phyloP scores from a whole-genome alignment of 257 asterid genomes.

The Anisodus tanguticus region DNA sequence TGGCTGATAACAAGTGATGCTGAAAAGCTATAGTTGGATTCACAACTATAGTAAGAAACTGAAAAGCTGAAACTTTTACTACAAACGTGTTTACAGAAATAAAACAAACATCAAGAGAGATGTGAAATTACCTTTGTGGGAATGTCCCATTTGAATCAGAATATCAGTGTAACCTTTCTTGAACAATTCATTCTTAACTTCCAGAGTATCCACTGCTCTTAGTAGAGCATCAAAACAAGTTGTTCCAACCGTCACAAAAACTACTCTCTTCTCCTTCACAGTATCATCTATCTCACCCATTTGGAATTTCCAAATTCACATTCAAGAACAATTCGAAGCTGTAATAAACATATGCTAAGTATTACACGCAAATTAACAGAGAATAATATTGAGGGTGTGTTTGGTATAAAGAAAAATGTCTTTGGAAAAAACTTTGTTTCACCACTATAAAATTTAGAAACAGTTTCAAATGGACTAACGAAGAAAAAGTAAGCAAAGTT shows the following conservation, averaged over 20 bases:
- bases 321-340: conserved; percentile 8
- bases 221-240: conserved; percentile 89
- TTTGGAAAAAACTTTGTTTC: no score
- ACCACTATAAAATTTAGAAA: no score
- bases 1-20: conserved; percentile 95
- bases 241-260: conserved; percentile 92
- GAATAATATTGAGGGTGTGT: neutral
- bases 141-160: conserved; percentile 81
- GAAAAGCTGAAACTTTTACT: neutral
- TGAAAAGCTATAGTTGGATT: conserved; percentile 26
- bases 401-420: neutral
- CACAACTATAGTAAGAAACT: neutral
- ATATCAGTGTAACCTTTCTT: conserved; percentile 76
- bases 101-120: neutral
- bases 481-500: no score
- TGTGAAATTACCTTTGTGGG: conserved; percentile 67
- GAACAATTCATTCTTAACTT: conserved; percentile 67
- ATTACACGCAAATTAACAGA: neutral
- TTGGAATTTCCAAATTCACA: conserved; percentile 21
- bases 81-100: neutral
- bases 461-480: neutral
- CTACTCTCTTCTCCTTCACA: conserved; percentile 52
- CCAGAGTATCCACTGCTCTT: conserved; percentile 67
- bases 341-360: neutral
- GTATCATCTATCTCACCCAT: conserved; percentile 55